These are phyloP conservation scores for Betula pendula DNA, from an alignment of 306 rosid species.

Conservation along the genomic window DNA sequence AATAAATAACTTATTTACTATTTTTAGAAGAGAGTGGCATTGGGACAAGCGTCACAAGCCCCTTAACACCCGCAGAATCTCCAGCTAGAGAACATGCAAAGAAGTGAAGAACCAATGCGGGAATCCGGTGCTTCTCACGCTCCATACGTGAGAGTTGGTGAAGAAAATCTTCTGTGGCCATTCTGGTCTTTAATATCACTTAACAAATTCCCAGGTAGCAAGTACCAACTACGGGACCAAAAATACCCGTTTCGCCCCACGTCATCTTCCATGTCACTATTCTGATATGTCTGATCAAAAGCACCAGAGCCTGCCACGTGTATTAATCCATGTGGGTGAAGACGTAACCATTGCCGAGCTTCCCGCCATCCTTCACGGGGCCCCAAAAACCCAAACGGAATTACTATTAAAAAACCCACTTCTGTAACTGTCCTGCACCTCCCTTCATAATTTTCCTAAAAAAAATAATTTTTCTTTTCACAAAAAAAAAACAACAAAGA, in stretches of 20 bases:
- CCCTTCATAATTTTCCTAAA: neutral
- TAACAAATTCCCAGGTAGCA: constrained; percentile 32
- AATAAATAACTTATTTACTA: neutral
- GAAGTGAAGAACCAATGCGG: neutral
- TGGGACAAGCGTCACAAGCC: constrained; percentile 8
- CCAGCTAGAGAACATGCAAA: neutral
- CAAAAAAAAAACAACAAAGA: too few species aligned
- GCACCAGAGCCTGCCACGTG: constrained; percentile 24
- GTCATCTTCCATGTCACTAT: constrained; percentile 30
- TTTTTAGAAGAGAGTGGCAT: constrained; percentile 9
- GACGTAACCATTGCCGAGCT: constrained; percentile 37
- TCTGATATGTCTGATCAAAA: constrained; percentile 29
- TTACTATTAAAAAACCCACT: neutral
- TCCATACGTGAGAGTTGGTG: neutral
- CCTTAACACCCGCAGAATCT: constrained; percentile 18
- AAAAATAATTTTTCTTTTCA: neutral
- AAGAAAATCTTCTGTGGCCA: neutral
- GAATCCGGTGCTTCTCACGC: neutral
- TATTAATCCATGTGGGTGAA: constrained; percentile 29
- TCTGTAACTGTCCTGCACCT: neutral
- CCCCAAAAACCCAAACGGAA: neutral
- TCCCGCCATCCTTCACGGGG: constrained; percentile 28
- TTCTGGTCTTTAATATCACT: constrained; percentile 3
- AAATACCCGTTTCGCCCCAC: constrained; percentile 32
- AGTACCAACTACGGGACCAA: constrained; percentile 13